A percentile compares a stretch with the other conserved stretches of the same genome.
Conservation (phyloP, 768 basidiomycete species). For the Mycena leptocephala region DNA sequence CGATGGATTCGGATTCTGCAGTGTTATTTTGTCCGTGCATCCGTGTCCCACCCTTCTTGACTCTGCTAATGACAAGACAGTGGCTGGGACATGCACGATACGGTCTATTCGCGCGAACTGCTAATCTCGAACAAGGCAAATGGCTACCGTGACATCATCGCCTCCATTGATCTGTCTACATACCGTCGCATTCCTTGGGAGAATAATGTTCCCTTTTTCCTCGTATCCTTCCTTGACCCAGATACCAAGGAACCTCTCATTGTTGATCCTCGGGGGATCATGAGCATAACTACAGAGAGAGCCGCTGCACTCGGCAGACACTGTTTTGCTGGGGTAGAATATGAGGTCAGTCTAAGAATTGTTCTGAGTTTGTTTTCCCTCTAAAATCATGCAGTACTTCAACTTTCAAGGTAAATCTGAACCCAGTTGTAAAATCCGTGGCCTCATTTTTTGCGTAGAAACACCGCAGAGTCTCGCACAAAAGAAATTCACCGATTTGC, state of each 20-base stretch:
- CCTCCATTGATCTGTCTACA: constrained; percentile 88
- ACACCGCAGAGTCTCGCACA: constrained; percentile 82
- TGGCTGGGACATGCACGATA: constrained; percentile 95
- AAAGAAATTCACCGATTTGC: constrained; percentile 84
- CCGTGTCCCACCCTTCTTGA: neutral
- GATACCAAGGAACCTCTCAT: constrained; percentile 83
- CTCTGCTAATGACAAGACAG: constrained; percentile 52
- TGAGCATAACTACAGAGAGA: constrained; percentile 71
- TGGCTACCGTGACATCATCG: constrained; percentile 92
- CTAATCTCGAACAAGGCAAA: constrained; percentile 93
- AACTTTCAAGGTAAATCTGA: constrained; percentile 83
- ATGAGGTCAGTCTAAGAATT: constrained; percentile 76
- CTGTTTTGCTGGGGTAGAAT: constrained; percentile 93
- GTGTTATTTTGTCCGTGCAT: constrained; percentile 87
- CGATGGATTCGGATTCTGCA: constrained; percentile 94
- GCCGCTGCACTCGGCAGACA: constrained; percentile 67
- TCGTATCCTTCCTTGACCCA: constrained; percentile 93
- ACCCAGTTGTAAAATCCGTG: neutral
- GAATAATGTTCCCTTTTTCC: constrained; percentile 92
- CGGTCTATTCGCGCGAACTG: constrained; percentile 88
- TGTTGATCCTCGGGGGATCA: constrained; percentile 90
- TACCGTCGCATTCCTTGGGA: constrained; percentile 96
- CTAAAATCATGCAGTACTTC: constrained; percentile 73
- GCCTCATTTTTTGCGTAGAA: constrained; percentile 64
- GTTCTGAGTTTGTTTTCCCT: neutral